Evolutionary conservation across 2,329 filamentous ascomycete genomes (phyloP).

Genomic region (Penicillium brevicompactum): DNA sequence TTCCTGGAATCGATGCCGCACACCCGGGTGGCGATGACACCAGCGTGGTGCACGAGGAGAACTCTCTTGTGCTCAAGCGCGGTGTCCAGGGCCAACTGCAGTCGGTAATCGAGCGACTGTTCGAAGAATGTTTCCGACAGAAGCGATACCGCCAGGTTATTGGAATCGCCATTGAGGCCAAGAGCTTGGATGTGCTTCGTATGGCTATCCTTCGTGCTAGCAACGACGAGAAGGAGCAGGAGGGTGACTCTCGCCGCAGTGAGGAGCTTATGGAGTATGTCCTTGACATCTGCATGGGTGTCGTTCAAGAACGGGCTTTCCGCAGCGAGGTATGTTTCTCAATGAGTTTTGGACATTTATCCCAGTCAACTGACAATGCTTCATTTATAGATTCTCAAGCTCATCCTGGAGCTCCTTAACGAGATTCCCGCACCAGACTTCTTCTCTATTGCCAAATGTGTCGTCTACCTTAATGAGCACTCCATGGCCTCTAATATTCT

Average conservation of each 20-base stretch:
- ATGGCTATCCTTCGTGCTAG: conserved; percentile 86
- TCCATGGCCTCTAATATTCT: conserved; percentile 88
- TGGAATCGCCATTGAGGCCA: conserved; percentile 92
- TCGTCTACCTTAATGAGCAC: conserved; percentile 92
- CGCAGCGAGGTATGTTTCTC: conserved; percentile 63
- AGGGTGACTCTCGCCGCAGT: conserved; percentile 61
- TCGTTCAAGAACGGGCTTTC: conserved; percentile 89
- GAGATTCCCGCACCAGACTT: conserved; percentile 92
- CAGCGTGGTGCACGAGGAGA: conserved; percentile 56
- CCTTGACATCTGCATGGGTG: conserved; percentile 93
- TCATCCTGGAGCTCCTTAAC: conserved; percentile 94
- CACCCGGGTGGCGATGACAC: conserved; percentile 59
- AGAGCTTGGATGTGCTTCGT: conserved; percentile 84
- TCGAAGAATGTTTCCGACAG: conserved; percentile 83
- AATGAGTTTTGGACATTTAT: not conserved
- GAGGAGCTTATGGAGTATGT: conserved; percentile 98
- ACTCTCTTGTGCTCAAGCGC: conserved; percentile 68
- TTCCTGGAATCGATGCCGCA: conserved; percentile 58
- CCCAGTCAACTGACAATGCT: not conserved
- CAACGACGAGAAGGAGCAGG: conserved; percentile 75
- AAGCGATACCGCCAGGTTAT: conserved; percentile 94
- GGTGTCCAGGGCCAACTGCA: conserved; percentile 80
- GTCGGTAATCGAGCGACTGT: conserved; percentile 81
- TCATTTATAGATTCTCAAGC: conserved; percentile 68
- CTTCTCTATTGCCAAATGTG: conserved; percentile 96